Base-by-base conservation (phyloP, 148 eudicot genomes). In the Vaccinium corymbosum region DNA sequence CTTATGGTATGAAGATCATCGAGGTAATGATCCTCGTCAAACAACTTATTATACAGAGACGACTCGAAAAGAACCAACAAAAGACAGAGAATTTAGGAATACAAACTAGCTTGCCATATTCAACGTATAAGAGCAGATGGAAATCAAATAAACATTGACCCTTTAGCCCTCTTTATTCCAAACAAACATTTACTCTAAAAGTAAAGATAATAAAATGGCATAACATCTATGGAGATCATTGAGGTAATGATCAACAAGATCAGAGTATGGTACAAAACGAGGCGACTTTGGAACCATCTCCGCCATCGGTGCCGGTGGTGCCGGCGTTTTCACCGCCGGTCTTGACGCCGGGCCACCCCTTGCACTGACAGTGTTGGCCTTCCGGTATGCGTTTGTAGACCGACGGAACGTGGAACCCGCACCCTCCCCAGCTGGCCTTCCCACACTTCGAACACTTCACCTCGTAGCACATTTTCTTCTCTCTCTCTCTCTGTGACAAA, bases 321-420 rank as follows among this genome's bases (percentile, higher is more conserved):
- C 78, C 85, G 55, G 83, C 2, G 11, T 1, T 7, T 13, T 68
- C 42, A 7, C 35, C 81, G 27, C 76, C 81, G 52, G 88, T 5
- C 25, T 85, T 80, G 61, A 89, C 89, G 7, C 90, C 92, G 27
- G 92, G 90, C 92, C 92, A 90, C 1, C 42, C 84, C 80, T 90
- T 90, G 85, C 92, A 90, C 48, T 76, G 77, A 79, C 92, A 90
- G 89, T 89, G 92, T 20, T 89, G 89, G 27, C 91, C 92, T 29
- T 84, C 83, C 0, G 92, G 91, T 9, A 90, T 78, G 2, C 92
- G 73, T 5, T 87, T 89, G 81, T 90, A 83, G 38, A 90, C 90
- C 46, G 92, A 82, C 16, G 87, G 53, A 6, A 90, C 92, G 76
- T 90, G 92, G n/a, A 84, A 32, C 22, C 92, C 92, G 72, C 92